Evolutionary conservation across 2,329 filamentous ascomycete genomes (phyloP).

Genomic region (Alternaria postmessia): DNA sequence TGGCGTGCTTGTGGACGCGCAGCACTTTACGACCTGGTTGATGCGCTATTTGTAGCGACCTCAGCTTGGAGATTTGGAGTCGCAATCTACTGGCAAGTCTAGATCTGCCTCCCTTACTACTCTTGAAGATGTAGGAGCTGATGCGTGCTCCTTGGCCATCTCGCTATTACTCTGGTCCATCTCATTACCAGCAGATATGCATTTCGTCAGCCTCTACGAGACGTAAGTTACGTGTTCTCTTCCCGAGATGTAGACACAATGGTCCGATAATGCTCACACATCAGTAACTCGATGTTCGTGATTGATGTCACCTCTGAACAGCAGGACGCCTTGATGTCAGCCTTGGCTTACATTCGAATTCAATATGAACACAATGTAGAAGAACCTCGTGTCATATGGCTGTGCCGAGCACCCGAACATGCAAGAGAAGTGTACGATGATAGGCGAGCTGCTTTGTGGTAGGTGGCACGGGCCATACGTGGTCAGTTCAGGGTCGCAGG

Average conservation of each 20-base stretch:
- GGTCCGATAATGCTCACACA: background rate
- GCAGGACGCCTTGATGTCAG: background rate
- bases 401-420: background rate
- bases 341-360: background rate
- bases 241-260: background rate
- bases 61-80: constrained; percentile 13
- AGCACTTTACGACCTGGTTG: background rate
- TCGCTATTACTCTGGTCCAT: background rate
- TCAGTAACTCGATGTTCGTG: background rate
- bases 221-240: background rate
- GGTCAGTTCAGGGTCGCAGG: background rate
- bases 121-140: background rate
- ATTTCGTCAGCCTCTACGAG: background rate
- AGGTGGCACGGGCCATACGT: background rate
- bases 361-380: background rate
- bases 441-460: background rate
- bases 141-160: background rate
- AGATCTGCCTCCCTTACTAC: background rate
- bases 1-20: background rate
- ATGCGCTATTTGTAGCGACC: background rate
- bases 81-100: constrained; percentile 7
- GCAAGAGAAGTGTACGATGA: background rate
- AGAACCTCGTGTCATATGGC: background rate
- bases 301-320: background rate
- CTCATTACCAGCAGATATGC: background rate